Base-by-base conservation (phyloP, 495 filamentous ascomycete species). In the Immersiella caudata region DNA sequence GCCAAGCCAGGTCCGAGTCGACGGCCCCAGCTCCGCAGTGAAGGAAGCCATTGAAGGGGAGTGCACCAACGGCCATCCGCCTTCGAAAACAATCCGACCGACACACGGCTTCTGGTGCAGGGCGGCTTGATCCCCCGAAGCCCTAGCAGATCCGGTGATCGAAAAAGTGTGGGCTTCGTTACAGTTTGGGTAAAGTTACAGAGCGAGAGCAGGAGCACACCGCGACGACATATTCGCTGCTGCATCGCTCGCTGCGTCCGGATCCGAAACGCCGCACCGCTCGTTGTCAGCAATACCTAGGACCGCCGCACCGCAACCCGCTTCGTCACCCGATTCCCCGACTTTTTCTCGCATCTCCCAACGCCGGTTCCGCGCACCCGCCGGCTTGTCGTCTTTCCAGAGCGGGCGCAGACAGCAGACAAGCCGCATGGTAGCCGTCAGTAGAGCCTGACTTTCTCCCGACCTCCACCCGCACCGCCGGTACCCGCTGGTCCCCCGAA, bases 391-490 rank as follows among this genome's bases (percentile, higher is more conserved):
- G 11, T 46, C 9, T 46, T 18, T 46, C 40, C 40, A 46, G 40
- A 46, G 40, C 40, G 11, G 40, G 40, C 16, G 40, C 40, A 46
- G 11, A 66, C 12, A 20, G 35, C 56, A 36, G 26, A 33, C 24
- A 24, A 21, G 36, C 66, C 60, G 60, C 49, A 68, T 68, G 66
- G 35, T 25, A 50, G 51, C 25, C 60, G 29, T 59, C 35, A 36
- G 49, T 14, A 64, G n/a, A 25, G 9, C 40, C 27, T 51, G 2
- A 46, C 9, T 46, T 46, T 46, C 40, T 46, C 40, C 52, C 52
- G 20, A 55, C 21, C 20, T 2, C 52, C 52, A 55, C 52, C 21
- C 52, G 9, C 52, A 55, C 21, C 52, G 20, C 52, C 52, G 52
- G 52, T 22, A 6, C 51, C 14, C 20, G 59, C 63, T 16, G 66